Base-by-base conservation (phyloP, 2,329 filamentous ascomycete species). In the Penicillium thymicola region DNA sequence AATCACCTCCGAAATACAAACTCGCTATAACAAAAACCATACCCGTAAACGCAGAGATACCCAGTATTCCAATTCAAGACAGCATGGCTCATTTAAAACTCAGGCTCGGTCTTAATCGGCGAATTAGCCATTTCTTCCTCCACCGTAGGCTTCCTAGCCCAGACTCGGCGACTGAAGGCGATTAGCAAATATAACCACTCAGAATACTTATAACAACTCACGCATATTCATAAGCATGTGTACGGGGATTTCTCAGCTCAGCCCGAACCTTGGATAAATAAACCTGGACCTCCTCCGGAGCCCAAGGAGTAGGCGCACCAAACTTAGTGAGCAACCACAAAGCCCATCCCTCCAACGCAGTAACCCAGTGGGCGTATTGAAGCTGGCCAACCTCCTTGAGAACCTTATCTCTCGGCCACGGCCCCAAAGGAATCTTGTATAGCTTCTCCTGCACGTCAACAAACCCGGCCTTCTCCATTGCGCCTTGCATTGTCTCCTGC, bases 381-480 rank as follows among this genome's bases (percentile, higher is more conserved):
- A 65, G 77, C n/a, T 61, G 58, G 1, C 81, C 82, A 1, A 83
- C 65, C 48, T 70, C 62, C 51, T 72, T 70, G 36, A 71, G 55
- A 8, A 58, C 34, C 13, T 59, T 55, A 40, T 72, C 67, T 42
- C 60, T 69, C 1, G 67, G 61, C 71, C 71, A 73, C 8, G 64
- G 52, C 2, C 70, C 71, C 16, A 74, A 54, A 3, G 68, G 68
- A 2, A 70, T 59, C 58, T 66, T 66, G 42, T 59, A 63, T 8
- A 67, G 51, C 11, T 70, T 52, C 30, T 72, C 65, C 1, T 65
- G 61, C 4, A 72, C 54, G 45, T 71, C 69, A 23, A 66, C 63
- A 51, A 75, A 75, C 0, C 72, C 72, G 4, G 62, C 64, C 23
- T 54, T 61, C 34, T 68, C 66, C 11, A 69, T 68, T 44, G 61